These are phyloP conservation scores for Bacidia rubella DNA, from an alignment of 495 filamentous ascomycete species.

Conservation along the genomic window DNA sequence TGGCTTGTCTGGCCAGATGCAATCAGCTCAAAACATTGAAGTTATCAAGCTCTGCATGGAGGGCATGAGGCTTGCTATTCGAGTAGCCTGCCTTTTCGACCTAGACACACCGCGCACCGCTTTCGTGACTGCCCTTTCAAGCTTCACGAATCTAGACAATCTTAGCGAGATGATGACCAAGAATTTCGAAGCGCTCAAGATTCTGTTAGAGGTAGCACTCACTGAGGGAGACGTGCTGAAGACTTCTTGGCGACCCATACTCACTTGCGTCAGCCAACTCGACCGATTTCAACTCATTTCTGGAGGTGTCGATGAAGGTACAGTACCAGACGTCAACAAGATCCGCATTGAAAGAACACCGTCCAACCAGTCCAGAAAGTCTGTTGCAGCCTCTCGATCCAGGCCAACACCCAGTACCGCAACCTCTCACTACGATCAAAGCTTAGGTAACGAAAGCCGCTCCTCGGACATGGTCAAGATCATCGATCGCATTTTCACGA, in stretches of 20 bases:
- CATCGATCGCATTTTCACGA: conserved; percentile 92
- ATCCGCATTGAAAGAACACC: conserved; percentile 49
- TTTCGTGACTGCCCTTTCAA: conserved; percentile 85
- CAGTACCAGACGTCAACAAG: conserved; percentile 84
- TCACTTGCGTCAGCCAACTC: conserved; percentile 91
- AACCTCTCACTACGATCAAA: conserved; percentile 57
- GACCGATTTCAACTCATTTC: conserved; percentile 93
- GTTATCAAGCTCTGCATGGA: conserved; percentile 86
- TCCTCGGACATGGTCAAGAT: conserved; percentile 85
- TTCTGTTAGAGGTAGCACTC: conserved; percentile 77
- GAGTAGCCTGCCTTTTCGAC: conserved; percentile 87
- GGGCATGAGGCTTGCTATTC: conserved; percentile 83
- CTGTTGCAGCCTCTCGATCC: conserved; percentile 49
- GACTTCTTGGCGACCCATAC: conserved; percentile 84
- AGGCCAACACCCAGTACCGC: conserved; percentile 52
- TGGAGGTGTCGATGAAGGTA: conserved; percentile 81
- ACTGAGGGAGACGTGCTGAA: conserved; percentile 82
- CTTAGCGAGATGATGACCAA: conserved; percentile 89
- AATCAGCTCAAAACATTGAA: conserved; percentile 81
- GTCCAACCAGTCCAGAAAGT: conserved; percentile 38
- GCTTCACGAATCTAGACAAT: conserved; percentile 91
- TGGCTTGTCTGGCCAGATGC: conserved; percentile 77
- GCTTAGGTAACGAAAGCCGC: conserved; percentile 81
- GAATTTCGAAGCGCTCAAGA: conserved; percentile 88
- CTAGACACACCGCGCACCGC: conserved; percentile 80